These are phyloP conservation scores for Dendryphion nanum DNA, from an alignment of 2,329 filamentous ascomycete genomes.

Conservation along the genomic window DNA sequence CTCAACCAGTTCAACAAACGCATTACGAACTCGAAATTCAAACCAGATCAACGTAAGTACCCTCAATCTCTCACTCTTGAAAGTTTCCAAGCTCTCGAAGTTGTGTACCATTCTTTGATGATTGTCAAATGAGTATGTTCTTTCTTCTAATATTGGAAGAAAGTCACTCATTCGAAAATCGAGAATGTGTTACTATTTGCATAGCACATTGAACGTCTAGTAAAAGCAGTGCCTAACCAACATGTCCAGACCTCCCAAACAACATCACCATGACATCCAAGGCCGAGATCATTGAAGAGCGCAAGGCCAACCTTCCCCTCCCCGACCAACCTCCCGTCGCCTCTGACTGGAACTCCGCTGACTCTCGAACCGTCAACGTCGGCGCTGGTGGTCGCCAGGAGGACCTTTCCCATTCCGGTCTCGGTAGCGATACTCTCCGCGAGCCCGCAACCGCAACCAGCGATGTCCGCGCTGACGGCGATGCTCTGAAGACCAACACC, in stretches of 20 bases:
- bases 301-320: constrained; percentile 71
- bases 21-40: too few relatives aligned
- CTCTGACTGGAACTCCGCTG: constrained; percentile 76
- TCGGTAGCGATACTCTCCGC: constrained; percentile 48
- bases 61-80: too few relatives aligned
- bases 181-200: too few relatives aligned
- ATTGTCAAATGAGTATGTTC: too few relatives aligned
- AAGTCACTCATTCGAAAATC: too few relatives aligned
- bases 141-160: too few relatives aligned
- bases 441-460: constrained; percentile 54
- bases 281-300: constrained; percentile 61
- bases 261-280: constrained; percentile 26
- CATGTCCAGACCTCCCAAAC: background rate
- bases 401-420: constrained; percentile 42
- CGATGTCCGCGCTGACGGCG: constrained; percentile 48
- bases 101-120: too few relatives aligned
- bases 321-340: constrained; percentile 73
- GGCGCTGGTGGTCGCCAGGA: constrained; percentile 56
- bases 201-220: too few relatives aligned
- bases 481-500: constrained; percentile 55
- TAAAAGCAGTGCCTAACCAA: background rate
- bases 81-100: too few relatives aligned
- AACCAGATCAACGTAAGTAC: too few relatives aligned
- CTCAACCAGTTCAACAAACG: too few relatives aligned
- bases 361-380: constrained; percentile 67